These are phyloP conservation scores for Mercurialis annua DNA, from an alignment of 345 rosid genomes.

Conservation along the genomic window DNA sequence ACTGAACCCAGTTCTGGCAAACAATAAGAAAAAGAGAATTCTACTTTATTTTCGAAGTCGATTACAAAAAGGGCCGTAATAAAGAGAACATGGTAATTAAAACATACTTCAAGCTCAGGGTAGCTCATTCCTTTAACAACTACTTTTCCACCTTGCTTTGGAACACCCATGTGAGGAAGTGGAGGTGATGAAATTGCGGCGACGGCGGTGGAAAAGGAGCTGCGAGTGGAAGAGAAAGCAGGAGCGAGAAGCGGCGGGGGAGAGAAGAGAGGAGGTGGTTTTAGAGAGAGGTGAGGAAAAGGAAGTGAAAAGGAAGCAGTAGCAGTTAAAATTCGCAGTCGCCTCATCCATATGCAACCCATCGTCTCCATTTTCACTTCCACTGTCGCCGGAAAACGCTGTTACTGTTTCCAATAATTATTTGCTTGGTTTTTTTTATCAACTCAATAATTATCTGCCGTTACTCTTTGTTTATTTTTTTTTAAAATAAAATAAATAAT, in stretches of 20 bases:
- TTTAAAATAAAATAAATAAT: no score
- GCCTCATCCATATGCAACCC: conserved; percentile 45
- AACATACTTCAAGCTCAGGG: conserved; percentile 55
- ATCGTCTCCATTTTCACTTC: conserved; percentile 34
- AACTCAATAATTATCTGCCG: no score
- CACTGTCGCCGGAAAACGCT: not conserved
- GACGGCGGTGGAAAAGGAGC: conserved; percentile 19
- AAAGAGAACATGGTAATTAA: conserved; percentile 1
- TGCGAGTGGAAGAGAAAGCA: conserved; percentile 24
- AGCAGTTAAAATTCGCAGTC: conserved; percentile 21
- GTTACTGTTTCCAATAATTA: not conserved
- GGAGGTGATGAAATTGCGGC: conserved; percentile 24
- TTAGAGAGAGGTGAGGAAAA: conserved; percentile 11
- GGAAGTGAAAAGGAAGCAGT: not conserved
- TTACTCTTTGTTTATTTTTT: no score
- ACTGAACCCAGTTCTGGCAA: conserved; percentile 76
- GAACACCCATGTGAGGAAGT: conserved; percentile 16
- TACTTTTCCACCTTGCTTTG: conserved; percentile 37
- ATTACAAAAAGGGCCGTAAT: no score
- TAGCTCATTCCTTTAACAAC: conserved; percentile 76
- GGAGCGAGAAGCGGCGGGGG: conserved; percentile 8
- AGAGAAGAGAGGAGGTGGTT: not conserved
- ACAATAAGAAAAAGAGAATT: conserved; percentile 6
- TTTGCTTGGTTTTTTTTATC: no score
- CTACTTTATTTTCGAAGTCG: not conserved